These are phyloP conservation scores for Actinidia polygama DNA, from an alignment of 179 eudicot species.

Conservation along the genomic window DNA sequence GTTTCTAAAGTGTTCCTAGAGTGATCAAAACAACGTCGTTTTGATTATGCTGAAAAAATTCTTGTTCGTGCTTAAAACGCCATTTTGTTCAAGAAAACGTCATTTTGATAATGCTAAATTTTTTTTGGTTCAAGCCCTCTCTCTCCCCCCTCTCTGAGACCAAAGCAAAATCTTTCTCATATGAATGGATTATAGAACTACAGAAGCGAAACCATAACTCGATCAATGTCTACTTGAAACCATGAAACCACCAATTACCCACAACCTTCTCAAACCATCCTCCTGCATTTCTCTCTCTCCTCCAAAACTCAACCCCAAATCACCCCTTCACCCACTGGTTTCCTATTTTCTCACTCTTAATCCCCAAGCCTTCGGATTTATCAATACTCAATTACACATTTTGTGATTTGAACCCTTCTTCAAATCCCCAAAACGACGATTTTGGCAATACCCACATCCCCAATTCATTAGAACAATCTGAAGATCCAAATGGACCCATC, in stretches of 20 bases:
- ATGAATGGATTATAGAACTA: neutral
- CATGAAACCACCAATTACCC: constrained; percentile 16
- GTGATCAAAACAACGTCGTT: too few species aligned
- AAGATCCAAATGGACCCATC: constrained; percentile 1
- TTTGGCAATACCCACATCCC: constrained; percentile 16
- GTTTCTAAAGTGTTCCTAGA: too few species aligned
- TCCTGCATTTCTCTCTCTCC: neutral
- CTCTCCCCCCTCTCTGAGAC: neutral
- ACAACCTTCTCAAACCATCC: constrained; percentile 2
- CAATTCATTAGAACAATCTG: neutral
- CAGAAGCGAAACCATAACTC: neutral
- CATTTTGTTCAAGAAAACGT: too few species aligned
- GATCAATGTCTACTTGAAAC: constrained; percentile 3
- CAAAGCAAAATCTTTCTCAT: constrained; percentile 7
- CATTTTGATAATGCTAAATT: too few species aligned
- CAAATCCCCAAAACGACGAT: neutral
- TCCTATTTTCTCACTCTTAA: constrained; percentile 15
- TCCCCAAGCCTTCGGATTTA: neutral
- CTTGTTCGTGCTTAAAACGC: too few species aligned
- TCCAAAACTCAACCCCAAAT: neutral
- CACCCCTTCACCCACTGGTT: constrained; percentile 3
- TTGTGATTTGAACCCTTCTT: neutral
- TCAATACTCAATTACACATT: neutral
- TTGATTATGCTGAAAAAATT: too few species aligned
- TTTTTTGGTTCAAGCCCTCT: too few species aligned